Conservation (phyloP, 2,329 filamentous ascomycete species). For the Pestalotiopsis sp. region DNA sequence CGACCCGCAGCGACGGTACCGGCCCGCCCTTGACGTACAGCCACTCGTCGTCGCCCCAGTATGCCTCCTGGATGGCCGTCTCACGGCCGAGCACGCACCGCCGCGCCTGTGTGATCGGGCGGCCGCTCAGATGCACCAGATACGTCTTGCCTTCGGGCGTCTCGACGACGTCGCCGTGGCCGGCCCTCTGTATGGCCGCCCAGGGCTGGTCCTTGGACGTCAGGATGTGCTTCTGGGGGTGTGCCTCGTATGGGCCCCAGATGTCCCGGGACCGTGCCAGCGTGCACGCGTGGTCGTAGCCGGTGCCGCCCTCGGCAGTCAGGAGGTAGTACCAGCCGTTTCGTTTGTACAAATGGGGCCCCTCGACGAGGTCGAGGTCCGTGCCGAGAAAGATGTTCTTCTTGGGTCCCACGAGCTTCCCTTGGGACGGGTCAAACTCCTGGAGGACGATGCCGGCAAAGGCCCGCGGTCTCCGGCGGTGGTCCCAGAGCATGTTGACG, state of each 20-base stretch:
- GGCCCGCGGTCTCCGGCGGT: conserved; percentile 44
- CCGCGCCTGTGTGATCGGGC: conserved; percentile 50
- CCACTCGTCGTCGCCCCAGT: conserved; percentile 62
- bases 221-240: conserved; percentile 58
- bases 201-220: conserved; percentile 51
- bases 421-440: conserved; percentile 51
- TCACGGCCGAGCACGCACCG: conserved; percentile 56
- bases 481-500: conserved; percentile 57
- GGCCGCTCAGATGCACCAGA: conserved; percentile 52
- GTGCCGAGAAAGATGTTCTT: conserved; percentile 58
- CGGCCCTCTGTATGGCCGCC: conserved; percentile 51
- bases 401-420: conserved; percentile 53
- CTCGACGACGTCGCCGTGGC: conserved; percentile 56
- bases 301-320: conserved; percentile 61
- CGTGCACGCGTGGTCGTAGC: conserved; percentile 61
- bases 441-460: conserved; percentile 61
- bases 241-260: conserved; percentile 63
- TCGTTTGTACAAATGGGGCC: conserved; percentile 58
- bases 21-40: conserved; percentile 61
- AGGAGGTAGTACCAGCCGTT: conserved; percentile 61
- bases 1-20: conserved; percentile 52
- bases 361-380: conserved; percentile 55
- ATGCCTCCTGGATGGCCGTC: conserved; percentile 58
- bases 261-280: conserved; percentile 52
- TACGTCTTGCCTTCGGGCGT: conserved; percentile 53